Evolutionary conservation across 1,284 basidiomycete genomes (phyloP).

Genomic region (Trametes polyzona): DNA sequence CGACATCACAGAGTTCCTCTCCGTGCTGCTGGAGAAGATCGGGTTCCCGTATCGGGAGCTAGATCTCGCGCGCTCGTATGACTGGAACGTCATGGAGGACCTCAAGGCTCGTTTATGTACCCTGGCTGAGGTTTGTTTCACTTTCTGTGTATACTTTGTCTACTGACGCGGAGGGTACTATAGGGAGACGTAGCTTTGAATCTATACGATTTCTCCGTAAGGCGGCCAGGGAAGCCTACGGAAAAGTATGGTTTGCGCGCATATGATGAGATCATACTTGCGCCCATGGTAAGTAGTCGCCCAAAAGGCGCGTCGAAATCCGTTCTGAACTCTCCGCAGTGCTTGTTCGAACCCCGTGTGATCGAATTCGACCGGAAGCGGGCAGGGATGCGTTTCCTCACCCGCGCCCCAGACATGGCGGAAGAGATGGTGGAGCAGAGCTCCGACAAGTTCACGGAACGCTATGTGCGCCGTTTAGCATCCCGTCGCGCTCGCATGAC

Average conservation of each 20-base stretch:
- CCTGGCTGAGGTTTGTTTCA: slow-evolving; percentile 72
- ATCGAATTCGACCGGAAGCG: slow-evolving; percentile 88
- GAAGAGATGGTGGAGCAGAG: slow-evolving; percentile 75
- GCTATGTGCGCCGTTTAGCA: slow-evolving; percentile 6
- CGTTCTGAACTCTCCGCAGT: slow-evolving; percentile 47
- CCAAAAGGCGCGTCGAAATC: not conserved
- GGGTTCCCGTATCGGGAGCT: slow-evolving; percentile 89
- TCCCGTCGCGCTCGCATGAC: not conserved
- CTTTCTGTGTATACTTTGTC: not conserved
- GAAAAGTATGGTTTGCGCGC: slow-evolving; percentile 90
- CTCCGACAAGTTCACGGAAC: slow-evolving; percentile 52
- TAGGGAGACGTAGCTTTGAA: slow-evolving; percentile 88
- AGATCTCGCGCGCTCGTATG: slow-evolving; percentile 75
- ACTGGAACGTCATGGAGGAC: slow-evolving; percentile 90
- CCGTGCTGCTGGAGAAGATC: slow-evolving; percentile 80
- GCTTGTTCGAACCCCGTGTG: slow-evolving; percentile 90
- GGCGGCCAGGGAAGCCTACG: slow-evolving; percentile 75
- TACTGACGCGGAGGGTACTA: not conserved
- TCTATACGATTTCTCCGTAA: slow-evolving; percentile 87
- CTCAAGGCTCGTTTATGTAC: slow-evolving; percentile 85
- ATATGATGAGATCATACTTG: slow-evolving; percentile 96
- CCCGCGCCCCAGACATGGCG: slow-evolving; percentile 56
- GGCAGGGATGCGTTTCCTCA: slow-evolving; percentile 49
- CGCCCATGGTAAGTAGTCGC: slow-evolving; percentile 76
- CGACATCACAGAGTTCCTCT: slow-evolving; percentile 90